Percentiles rank a stretch among this genome's conserved stretches.
Evolutionary conservation across 495 filamentous ascomycete genomes (phyloP).

Genomic region (Chaetomidium leptoderma): DNA sequence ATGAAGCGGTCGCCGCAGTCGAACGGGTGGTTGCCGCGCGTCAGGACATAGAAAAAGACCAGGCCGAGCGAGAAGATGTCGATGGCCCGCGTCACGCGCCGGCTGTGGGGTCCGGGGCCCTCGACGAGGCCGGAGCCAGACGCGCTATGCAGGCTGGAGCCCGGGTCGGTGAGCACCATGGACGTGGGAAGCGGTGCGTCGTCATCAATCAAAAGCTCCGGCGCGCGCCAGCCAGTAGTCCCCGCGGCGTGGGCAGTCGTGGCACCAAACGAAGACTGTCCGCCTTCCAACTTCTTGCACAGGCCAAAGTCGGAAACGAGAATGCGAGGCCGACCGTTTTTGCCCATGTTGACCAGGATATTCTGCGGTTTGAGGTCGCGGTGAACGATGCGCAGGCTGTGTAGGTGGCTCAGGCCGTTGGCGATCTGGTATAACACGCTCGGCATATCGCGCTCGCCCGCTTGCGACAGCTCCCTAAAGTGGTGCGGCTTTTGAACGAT

Average conservation of each 20-base stretch:
- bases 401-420: conserved; percentile 79
- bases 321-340: conserved; percentile 63
- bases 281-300: conserved; percentile 95
- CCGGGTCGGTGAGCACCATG: conserved; percentile 33
- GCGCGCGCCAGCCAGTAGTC: conserved; percentile 92
- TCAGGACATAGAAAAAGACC: conserved; percentile 94
- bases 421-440: conserved; percentile 80
- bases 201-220: conserved; percentile 84
- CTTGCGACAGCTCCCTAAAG: conserved; percentile 46
- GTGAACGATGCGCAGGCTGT: conserved; percentile 90
- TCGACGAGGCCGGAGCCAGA: conserved; percentile 48
- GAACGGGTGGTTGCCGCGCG: conserved; percentile 86
- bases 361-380: conserved; percentile 97
- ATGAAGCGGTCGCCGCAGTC: conserved; percentile 90
- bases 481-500: conserved; percentile 63
- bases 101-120: conserved; percentile 31
- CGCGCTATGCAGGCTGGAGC: conserved; percentile 43
- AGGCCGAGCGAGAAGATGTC: conserved; percentile 96
- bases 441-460: conserved; percentile 55
- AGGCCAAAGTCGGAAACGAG: conserved; percentile 97
- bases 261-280: conserved; percentile 88
- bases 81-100: conserved; percentile 87
- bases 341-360: conserved; percentile 69
- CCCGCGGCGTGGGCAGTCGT: conserved; percentile 92
- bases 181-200: conserved; percentile 38